Evolutionary conservation across 352 stramenopile species (phyloP), one percentile per base, ranked within the genome.

Genomic region (Phytopythium mirpurense): DNA sequence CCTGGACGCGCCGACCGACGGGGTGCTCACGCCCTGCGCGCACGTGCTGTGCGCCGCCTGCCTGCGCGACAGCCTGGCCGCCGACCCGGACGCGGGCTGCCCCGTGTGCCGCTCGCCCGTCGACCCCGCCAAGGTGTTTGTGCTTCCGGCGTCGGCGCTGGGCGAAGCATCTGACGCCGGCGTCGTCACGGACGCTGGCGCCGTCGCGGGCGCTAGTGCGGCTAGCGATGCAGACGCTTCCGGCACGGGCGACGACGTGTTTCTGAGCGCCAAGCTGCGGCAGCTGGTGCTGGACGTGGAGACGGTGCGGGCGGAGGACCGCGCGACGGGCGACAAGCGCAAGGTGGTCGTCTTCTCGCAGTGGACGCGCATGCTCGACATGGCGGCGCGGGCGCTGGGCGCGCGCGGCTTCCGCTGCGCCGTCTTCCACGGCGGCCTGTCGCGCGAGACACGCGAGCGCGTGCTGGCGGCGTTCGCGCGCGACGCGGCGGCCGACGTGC

Each of bases 331-430:
- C 7, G 44, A 57, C 5, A 73, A 74, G 50, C 75, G 81, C 26
- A 97, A 97, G 51, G 78, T 93, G 27, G 77, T 97, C 1, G 78
- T 96, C 11, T 97, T 97, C 48, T 96, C 84, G 10, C 88, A 97
- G 65, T 97, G 86, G 82, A 95, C 82, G 26, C 75, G 79, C 31
- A 95, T 95, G 78, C 75, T 97, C 9, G 77, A 94, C 41, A 80
- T 96, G 70, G 72, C 96, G 8, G 66, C 74, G 34, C 57, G 66
- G 41, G 58, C 86, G 24, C 66, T 96, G 9, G 47, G 51, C 9
- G 57, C 71, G 24, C 60, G 85, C 32, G 56, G 65, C 9, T 89
- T 91, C 45, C 50, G 60, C 2, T 67, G 81, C 56, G 74, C 72
- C 45, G 65, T 74, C 34, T 92, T 97, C 54, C 83, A 95, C 44